A percentile compares a stretch with the other conserved stretches of the same genome.
Conservation (phyloP, 179 eudicot species). For the Pouteria campechiana region DNA sequence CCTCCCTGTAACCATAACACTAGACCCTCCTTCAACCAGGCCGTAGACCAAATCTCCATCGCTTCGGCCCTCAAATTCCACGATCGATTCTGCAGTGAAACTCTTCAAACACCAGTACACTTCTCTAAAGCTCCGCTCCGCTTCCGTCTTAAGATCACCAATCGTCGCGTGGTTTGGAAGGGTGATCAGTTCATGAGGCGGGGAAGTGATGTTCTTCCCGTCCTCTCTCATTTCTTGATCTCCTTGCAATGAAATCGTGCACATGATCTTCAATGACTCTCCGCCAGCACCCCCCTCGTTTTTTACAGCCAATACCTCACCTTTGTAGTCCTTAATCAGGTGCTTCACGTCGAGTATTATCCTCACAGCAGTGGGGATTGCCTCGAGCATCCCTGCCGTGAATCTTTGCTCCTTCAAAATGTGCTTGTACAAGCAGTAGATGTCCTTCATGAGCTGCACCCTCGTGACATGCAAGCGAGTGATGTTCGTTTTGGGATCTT, state of each 20-base stretch:
- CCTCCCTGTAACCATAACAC: constrained; percentile 32
- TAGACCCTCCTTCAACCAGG: constrained; percentile 26
- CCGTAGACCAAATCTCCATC: constrained; percentile 21
- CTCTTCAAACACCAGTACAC: constrained; percentile 46
- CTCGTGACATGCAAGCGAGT: constrained; percentile 14
- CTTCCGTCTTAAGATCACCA: constrained; percentile 44
- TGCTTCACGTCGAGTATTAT: constrained; percentile 69
- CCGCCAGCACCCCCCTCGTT: constrained; percentile 1
- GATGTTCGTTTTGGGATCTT: constrained; percentile 9
- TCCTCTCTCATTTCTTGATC: constrained; percentile 2
- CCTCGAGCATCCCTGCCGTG: constrained; percentile 11
- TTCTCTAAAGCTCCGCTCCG: constrained; percentile 44
- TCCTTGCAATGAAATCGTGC: constrained; percentile 9
- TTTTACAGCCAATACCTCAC: constrained; percentile 1
- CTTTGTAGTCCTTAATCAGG: constrained; percentile 41
- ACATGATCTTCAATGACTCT: constrained; percentile 13
- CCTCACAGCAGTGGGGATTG: constrained; percentile 60
- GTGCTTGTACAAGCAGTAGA: constrained; percentile 18
- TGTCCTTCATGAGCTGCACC: constrained; percentile 32
- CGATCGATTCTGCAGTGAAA: constrained; percentile 13
- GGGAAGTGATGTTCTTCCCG: constrained; percentile 12
- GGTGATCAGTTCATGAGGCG: constrained; percentile 35
- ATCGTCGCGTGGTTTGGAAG: constrained; percentile 25
- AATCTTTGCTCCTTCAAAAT: constrained; percentile 14
- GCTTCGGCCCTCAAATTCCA: constrained; percentile 10